Percentiles rank a stretch among this genome's conserved stretches.
Evolutionary conservation across 441 rosid genomes (phyloP).

Genomic region (Dalechampia spathulata): DNA sequence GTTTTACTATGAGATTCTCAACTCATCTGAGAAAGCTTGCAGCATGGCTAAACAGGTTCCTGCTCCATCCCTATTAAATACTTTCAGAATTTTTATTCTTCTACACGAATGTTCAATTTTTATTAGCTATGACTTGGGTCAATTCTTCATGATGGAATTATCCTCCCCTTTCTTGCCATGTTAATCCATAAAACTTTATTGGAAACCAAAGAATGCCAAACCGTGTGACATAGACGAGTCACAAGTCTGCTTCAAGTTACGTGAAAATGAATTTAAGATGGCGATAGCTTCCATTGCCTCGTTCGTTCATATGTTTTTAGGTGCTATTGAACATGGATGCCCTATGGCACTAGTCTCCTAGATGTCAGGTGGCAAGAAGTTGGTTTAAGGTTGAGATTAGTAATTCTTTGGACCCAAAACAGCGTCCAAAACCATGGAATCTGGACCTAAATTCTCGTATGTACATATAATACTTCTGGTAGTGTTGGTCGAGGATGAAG

Average conservation of each 20-base stretch:
- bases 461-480: not conserved
- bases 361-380: too few relatives aligned
- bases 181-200: too few relatives aligned
- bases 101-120: not conserved
- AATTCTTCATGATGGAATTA: too few relatives aligned
- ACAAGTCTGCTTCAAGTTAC: too few relatives aligned
- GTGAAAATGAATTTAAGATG: not conserved
- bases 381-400: not conserved
- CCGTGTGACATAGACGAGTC: not conserved
- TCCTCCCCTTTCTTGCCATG: too few relatives aligned
- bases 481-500: not conserved
- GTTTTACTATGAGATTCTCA: constrained; percentile 85
- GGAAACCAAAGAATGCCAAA: not conserved
- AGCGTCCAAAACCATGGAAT: not conserved
- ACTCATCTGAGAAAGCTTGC: constrained; percentile 76
- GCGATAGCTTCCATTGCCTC: not conserved
- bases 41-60: constrained; percentile 88
- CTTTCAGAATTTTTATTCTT: not conserved
- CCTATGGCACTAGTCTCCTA: too few relatives aligned
- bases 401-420: not conserved
- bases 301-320: not conserved
- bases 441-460: not conserved
- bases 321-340: not conserved
- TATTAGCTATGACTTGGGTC: too few relatives aligned
- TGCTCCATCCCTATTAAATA: not conserved